Percentiles rank a stretch among this genome's conserved stretches.
Conservation (phyloP, 1,284 basidiomycete species). For the Sporisorium scitamineum region DNA sequence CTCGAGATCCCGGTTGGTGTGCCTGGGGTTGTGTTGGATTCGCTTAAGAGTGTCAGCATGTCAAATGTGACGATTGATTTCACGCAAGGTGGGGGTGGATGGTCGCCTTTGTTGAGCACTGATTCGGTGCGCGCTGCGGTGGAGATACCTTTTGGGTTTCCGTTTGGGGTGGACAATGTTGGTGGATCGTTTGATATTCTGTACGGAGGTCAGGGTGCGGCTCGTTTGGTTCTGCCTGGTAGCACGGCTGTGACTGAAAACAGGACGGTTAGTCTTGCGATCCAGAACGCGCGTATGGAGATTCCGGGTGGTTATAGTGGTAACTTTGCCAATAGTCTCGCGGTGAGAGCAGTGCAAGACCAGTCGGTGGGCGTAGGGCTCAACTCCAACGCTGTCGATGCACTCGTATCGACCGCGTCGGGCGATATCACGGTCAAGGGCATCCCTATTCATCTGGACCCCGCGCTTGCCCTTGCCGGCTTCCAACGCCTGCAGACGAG, state of each 20-base stretch:
- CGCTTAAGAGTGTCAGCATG: conserved; percentile 77
- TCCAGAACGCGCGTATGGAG: conserved; percentile 76
- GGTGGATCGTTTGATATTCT: conserved; percentile 76
- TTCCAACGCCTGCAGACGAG: conserved; percentile 77
- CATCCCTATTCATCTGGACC: conserved; percentile 77
- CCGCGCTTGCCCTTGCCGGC: conserved; percentile 73
- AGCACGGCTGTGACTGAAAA: conserved; percentile 76
- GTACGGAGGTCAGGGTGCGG: conserved; percentile 75
- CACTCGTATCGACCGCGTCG: conserved; percentile 76
- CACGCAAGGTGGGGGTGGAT: conserved; percentile 72
- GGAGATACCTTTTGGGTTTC: conserved; percentile 78
- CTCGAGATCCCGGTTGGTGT: conserved; percentile 76
- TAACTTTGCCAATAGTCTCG: conserved; percentile 74
- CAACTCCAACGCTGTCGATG: conserved; percentile 75
- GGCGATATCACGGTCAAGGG: conserved; percentile 74
- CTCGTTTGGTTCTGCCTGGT: conserved; percentile 76
- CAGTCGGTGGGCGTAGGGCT: conserved; percentile 72
- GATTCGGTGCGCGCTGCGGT: conserved; percentile 76
- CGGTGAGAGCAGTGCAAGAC: conserved; percentile 76
- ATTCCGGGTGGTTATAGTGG: conserved; percentile 74
- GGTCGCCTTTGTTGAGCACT: conserved; percentile 74
- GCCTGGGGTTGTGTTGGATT: conserved; percentile 76
- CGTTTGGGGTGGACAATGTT: conserved; percentile 76
- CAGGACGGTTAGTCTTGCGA: conserved; percentile 75
- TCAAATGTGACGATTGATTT: conserved; percentile 77